Evolutionary conservation across 1,284 basidiomycete species (phyloP).

Genomic region (Termitomyces sp.): DNA sequence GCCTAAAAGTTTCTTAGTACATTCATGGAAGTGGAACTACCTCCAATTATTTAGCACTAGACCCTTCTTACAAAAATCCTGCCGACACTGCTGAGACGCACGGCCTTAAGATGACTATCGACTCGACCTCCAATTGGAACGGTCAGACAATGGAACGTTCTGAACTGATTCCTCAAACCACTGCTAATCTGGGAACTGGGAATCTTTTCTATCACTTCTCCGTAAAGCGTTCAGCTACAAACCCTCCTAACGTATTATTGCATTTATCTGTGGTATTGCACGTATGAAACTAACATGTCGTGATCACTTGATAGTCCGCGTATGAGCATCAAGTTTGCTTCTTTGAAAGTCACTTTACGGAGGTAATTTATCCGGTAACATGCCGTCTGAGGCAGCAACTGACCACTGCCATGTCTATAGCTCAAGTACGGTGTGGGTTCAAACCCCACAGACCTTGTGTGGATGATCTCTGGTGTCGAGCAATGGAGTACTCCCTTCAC

Average conservation of each 20-base stretch:
- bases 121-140: constrained; percentile 50
- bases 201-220: constrained; percentile 66
- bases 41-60: constrained; percentile 50
- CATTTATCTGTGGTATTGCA: background rate
- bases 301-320: constrained; percentile 32
- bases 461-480: constrained; percentile 44
- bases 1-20: constrained; percentile 34
- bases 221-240: constrained; percentile 42
- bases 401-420: constrained; percentile 22
- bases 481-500: constrained; percentile 52
- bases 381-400: background rate
- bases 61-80: constrained; percentile 56
- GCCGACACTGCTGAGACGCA: constrained; percentile 48
- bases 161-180: constrained; percentile 59
- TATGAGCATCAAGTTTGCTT: constrained; percentile 57
- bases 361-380: constrained; percentile 29
- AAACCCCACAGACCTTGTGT: constrained; percentile 45
- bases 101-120: constrained; percentile 55
- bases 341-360: constrained; percentile 66
- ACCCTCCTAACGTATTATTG: constrained; percentile 49
- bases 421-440: constrained; percentile 56
- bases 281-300: background rate
- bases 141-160: constrained; percentile 40
- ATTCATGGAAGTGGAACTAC: constrained; percentile 55
- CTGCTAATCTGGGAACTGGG: constrained; percentile 52